These are phyloP conservation scores for Linnemannia hyalina DNA, from an alignment of 192 early-diverging fungal species.

Conservation along the genomic window DNA sequence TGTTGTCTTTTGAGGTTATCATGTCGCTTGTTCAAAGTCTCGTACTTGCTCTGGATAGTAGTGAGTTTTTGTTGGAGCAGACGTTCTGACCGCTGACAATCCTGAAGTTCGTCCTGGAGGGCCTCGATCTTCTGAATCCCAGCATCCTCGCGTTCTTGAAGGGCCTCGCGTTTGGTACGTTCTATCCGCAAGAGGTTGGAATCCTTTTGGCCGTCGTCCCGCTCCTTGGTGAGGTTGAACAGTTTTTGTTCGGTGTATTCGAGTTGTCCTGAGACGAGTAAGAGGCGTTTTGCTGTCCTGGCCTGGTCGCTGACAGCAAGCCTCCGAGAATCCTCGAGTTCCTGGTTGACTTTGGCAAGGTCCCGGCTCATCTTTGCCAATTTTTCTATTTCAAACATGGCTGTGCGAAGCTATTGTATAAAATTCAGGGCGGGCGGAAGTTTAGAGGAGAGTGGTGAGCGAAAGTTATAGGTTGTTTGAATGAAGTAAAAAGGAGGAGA, in stretches of 20 bases:
- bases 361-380: constrained; percentile 44
- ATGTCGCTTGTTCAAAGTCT: constrained; percentile 40
- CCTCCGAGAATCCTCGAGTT: constrained; percentile 36
- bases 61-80: constrained; percentile 28
- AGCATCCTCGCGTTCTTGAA: constrained; percentile 49
- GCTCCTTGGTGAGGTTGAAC: constrained; percentile 37
- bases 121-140: constrained; percentile 30
- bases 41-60: constrained; percentile 38
- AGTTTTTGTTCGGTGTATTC: constrained; percentile 50
- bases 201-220: constrained; percentile 35
- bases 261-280: constrained; percentile 43
- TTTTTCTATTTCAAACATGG: constrained; percentile 49
- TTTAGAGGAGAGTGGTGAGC: background rate
- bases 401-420: constrained; percentile 22
- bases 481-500: background rate
- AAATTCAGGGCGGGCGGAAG: background rate
- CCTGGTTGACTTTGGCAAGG: constrained; percentile 44
- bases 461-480: background rate
- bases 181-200: constrained; percentile 46
- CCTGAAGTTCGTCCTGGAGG: constrained; percentile 45
- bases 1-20: constrained; percentile 53
- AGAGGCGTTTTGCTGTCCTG: constrained; percentile 43
- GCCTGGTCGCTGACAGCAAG: constrained; percentile 47
- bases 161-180: constrained; percentile 23
- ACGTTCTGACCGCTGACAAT: constrained; percentile 37